Percentiles rank a stretch among this genome's conserved stretches.
Conservation (phyloP, 768 basidiomycete species). For the Termitomyces sp. region DNA sequence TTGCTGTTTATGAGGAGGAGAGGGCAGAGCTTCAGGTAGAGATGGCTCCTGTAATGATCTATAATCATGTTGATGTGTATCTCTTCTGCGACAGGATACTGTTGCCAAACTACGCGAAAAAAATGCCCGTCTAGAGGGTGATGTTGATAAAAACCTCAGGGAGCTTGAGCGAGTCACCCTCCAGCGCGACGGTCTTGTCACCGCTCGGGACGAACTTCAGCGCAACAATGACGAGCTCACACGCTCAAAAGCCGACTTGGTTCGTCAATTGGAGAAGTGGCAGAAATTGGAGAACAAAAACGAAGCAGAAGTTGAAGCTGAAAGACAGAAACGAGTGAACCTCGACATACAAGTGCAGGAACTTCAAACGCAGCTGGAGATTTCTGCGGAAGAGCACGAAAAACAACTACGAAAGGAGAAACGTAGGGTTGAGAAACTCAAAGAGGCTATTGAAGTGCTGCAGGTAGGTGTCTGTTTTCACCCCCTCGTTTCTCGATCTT, state of each 20-base stretch:
- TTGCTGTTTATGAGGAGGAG: constrained; percentile 33
- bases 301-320: constrained; percentile 48
- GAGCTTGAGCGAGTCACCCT: constrained; percentile 53
- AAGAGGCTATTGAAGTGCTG: constrained; percentile 34
- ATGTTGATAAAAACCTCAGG: constrained; percentile 37
- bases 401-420: constrained; percentile 36
- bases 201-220: constrained; percentile 48
- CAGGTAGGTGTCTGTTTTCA: constrained; percentile 29
- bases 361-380: constrained; percentile 31
- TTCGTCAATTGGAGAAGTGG: constrained; percentile 66
- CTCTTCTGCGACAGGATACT: constrained; percentile 24
- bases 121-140: constrained; percentile 41
- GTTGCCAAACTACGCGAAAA: constrained; percentile 40
- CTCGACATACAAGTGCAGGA: constrained; percentile 51
- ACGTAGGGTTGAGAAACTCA: constrained; percentile 35
- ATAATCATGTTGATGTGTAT: constrained; percentile 5
- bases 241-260: constrained; percentile 47
- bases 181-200: constrained; percentile 51
- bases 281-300: constrained; percentile 60
- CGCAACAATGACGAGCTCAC: constrained; percentile 52
- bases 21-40: constrained; percentile 41
- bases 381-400: constrained; percentile 27
- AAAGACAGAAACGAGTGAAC: constrained; percentile 48
- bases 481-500: not conserved
- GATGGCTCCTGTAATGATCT: not conserved